These are phyloP conservation scores for Gliomastix tumulicola DNA, from an alignment of 2,329 filamentous ascomycete genomes.

Conservation along the genomic window DNA sequence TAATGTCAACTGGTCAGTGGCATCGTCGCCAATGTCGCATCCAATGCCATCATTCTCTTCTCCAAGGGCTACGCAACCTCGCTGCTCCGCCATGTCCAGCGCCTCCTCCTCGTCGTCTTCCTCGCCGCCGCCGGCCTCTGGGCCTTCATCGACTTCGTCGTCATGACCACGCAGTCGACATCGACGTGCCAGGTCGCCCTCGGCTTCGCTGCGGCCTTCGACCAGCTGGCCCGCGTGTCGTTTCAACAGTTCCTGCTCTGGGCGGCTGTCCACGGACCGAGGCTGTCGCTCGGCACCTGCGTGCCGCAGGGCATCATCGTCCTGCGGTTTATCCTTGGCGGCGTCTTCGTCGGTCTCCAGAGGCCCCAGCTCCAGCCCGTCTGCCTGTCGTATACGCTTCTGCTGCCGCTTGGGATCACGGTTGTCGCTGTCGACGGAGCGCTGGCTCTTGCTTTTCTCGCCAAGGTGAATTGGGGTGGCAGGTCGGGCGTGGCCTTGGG, in stretches of 20 bases:
- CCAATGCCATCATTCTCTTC: constrained; percentile 36
- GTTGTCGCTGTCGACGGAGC: constrained; percentile 36
- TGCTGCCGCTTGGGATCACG: constrained; percentile 35
- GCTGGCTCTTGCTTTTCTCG: constrained; percentile 33
- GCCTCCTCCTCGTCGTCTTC: constrained; percentile 56
- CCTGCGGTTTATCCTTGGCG: constrained; percentile 43
- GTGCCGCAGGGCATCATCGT: constrained; percentile 39
- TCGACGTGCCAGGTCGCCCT: constrained; percentile 44
- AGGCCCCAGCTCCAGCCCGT: constrained; percentile 41
- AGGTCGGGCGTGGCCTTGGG: constrained; percentile 19
- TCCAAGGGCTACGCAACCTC: constrained; percentile 39
- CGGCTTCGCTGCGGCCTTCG: constrained; percentile 45
- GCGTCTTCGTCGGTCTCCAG: constrained; percentile 46
- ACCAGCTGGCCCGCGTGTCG: constrained; percentile 47
- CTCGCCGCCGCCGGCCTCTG: constrained; percentile 43
- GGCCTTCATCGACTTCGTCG: constrained; percentile 44
- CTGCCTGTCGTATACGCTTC: constrained; percentile 40
- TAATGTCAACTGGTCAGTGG: too few species aligned
- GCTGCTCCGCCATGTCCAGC: constrained; percentile 50
- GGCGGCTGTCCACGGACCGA: constrained; percentile 33
- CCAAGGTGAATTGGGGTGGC: constrained; percentile 20
- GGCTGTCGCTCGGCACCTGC: constrained; percentile 25
- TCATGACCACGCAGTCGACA: constrained; percentile 35
- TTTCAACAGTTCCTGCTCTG: constrained; percentile 49
- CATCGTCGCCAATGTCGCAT: constrained; percentile 44